Percentiles rank a stretch among this genome's conserved stretches.
Conservation (phyloP, 768 basidiomycete species). For the Termitomyces sp. region DNA sequence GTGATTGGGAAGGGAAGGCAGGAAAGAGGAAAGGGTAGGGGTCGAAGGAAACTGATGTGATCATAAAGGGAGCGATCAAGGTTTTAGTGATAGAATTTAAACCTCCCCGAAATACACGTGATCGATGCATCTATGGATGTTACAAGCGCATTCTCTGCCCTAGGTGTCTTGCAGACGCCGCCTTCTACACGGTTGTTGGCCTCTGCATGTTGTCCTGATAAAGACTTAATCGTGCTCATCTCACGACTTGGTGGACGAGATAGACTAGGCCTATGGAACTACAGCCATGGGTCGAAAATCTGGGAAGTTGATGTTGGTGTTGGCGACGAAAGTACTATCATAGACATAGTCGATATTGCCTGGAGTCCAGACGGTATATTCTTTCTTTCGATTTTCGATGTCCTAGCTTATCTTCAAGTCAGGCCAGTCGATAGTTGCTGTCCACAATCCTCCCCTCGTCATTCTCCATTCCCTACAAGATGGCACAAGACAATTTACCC, state of each 20-base stretch:
- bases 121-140: constrained; percentile 9
- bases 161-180: constrained; percentile 54
- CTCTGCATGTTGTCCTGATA: constrained; percentile 80
- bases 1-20: constrained; percentile 47
- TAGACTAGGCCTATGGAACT: constrained; percentile 73
- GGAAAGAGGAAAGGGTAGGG: constrained; percentile 44
- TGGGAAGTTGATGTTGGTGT: constrained; percentile 75
- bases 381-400: not conserved
- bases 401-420: constrained; percentile 9
- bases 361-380: constrained; percentile 81
- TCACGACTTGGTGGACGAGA: constrained; percentile 65
- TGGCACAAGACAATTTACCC: constrained; percentile 49
- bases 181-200: constrained; percentile 51
- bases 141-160: constrained; percentile 45
- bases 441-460: constrained; percentile 62
- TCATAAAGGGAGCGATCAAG: constrained; percentile 45
- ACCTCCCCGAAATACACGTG: not conserved
- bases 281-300: constrained; percentile 67
- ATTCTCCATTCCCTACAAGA: constrained; percentile 78
- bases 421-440: constrained; percentile 71
- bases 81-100: not conserved
- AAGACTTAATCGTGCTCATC: constrained; percentile 69
- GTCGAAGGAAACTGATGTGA: constrained; percentile 58
- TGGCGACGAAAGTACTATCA: constrained; percentile 30
- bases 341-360: constrained; percentile 53